Evolutionary conservation across 192 early-diverging fungal genomes (phyloP).

Genomic region (Backusella sp.): DNA sequence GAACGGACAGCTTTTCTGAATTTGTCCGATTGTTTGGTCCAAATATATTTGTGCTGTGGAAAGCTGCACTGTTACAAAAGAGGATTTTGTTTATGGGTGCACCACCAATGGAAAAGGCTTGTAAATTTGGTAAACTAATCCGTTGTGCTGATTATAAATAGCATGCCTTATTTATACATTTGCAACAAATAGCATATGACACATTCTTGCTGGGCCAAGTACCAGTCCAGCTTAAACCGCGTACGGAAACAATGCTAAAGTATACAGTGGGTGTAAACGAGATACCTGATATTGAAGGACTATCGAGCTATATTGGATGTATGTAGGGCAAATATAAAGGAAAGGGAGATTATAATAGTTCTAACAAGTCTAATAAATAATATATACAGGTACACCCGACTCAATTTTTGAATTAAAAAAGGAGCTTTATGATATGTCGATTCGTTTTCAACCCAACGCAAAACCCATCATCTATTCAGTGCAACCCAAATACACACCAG

Average conservation of each 20-base stretch:
- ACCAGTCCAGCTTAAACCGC: conserved; percentile 11
- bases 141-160: not conserved
- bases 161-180: not conserved
- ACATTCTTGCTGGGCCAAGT: conserved; percentile 45
- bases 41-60: conserved; percentile 53
- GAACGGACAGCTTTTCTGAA: conserved; percentile 38
- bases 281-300: conserved; percentile 33
- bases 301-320: conserved; percentile 49
- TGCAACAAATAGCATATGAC: conserved; percentile 10
- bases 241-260: conserved; percentile 7
- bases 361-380: not conserved
- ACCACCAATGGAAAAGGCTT: conserved; percentile 45
- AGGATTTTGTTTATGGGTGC: conserved; percentile 49
- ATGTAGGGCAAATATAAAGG: conserved; percentile 17
- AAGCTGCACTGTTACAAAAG: conserved; percentile 46
- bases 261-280: conserved; percentile 53
- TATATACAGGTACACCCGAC: conserved; percentile 47
- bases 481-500: conserved; percentile 13
- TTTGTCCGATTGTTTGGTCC: conserved; percentile 49
- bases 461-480: conserved; percentile 7
- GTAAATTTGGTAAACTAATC: conserved; percentile 43
- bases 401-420: conserved; percentile 45
- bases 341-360: not conserved
- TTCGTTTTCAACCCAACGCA: conserved; percentile 31
- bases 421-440: conserved; percentile 46